These are phyloP conservation scores for Podila epigama DNA, from an alignment of 192 early-diverging fungal species.

Conservation along the genomic window DNA sequence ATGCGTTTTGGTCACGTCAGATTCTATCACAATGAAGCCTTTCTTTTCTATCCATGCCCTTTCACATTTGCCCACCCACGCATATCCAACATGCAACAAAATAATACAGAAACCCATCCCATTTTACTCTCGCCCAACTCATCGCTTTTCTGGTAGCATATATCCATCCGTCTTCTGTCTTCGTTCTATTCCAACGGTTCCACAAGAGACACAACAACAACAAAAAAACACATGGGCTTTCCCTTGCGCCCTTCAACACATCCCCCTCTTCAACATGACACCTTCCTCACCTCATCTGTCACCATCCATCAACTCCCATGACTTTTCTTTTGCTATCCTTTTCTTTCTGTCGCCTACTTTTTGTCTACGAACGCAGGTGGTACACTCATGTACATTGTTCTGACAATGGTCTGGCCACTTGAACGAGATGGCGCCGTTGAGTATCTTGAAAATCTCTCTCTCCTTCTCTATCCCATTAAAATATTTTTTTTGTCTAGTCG, in stretches of 20 bases:
- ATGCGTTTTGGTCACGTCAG: background rate
- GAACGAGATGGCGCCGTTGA: too few relatives aligned
- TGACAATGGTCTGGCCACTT: too few relatives aligned
- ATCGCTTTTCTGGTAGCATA: too few relatives aligned
- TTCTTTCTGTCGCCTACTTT: background rate
- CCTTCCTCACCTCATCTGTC: conserved; percentile 5
- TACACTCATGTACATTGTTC: background rate
- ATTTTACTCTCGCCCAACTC: too few relatives aligned
- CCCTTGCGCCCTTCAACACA: background rate
- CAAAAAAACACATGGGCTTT: background rate
- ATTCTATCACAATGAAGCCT: background rate
- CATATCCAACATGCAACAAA: too few relatives aligned
- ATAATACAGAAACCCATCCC: too few relatives aligned
- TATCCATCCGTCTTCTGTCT: too few relatives aligned
- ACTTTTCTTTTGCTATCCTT: background rate
- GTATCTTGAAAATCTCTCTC: too few relatives aligned
- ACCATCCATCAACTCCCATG: background rate
- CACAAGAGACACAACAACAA: background rate
- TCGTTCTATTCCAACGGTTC: background rate
- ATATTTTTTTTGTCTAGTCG: too few relatives aligned
- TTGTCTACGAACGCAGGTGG: background rate
- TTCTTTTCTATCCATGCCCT: background rate
- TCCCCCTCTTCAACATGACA: background rate
- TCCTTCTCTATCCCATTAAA: too few relatives aligned
- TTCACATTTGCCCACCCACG: background rate